These are phyloP conservation scores for Candida succiphila DNA, from an alignment of 805 yeast genomes.

Conservation along the genomic window DNA sequence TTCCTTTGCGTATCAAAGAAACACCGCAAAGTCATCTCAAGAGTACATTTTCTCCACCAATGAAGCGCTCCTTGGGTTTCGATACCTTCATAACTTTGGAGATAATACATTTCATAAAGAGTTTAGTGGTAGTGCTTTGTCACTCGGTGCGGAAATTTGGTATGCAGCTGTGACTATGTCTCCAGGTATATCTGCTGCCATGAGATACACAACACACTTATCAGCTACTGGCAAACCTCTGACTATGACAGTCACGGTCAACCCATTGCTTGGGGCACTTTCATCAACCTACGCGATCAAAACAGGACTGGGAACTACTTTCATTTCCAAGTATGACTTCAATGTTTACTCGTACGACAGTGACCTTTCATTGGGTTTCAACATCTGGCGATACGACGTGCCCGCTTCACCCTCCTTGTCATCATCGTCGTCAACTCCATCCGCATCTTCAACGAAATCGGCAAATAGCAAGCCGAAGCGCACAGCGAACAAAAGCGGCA, in stretches of 20 bases:
- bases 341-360: conserved; percentile 87
- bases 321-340: conserved; percentile 80
- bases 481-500: conserved; percentile 1
- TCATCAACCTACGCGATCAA: conserved; percentile 82
- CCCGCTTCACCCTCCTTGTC: conserved; percentile 6
- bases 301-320: conserved; percentile 64
- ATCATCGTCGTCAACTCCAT: background rate
- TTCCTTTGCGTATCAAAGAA: conserved; percentile 75
- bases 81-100: too few relatives aligned
- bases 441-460: background rate
- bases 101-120: conserved; percentile 1
- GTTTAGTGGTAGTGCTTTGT: conserved; percentile 35
- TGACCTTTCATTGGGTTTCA: conserved; percentile 79
- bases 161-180: conserved; percentile 75
- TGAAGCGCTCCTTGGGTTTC: too few relatives aligned
- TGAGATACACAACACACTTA: conserved; percentile 69
- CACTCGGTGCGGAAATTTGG: conserved; percentile 84
- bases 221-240: conserved; percentile 84
- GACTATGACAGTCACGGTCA: conserved; percentile 76
- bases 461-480: background rate
- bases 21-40: conserved; percentile 12
- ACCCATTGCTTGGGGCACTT: conserved; percentile 84
- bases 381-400: conserved; percentile 57
- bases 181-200: conserved; percentile 82
- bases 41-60: background rate